A percentile compares a stretch with the other conserved stretches of the same genome.
Conservation (phyloP, 1,139 yeast species). For the Candida gigantensis region DNA sequence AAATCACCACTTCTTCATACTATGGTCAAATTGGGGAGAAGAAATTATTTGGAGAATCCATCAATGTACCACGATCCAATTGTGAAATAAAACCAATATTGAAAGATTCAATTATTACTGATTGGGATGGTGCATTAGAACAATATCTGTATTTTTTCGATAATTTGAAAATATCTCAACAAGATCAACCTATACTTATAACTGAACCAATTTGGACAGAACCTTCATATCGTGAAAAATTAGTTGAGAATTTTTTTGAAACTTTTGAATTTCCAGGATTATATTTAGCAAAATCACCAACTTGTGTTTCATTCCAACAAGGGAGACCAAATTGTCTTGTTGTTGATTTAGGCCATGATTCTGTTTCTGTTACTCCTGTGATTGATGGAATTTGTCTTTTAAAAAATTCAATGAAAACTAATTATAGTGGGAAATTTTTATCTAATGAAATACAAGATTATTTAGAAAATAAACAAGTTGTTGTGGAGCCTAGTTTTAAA, state of each 20-base stretch:
- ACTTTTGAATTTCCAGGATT: constrained; percentile 79
- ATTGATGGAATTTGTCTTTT: constrained; percentile 88
- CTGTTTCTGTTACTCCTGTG: constrained; percentile 85
- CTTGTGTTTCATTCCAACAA: constrained; percentile 88
- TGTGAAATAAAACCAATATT: constrained; percentile 60
- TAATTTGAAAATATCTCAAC: constrained; percentile 51
- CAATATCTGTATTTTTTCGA: constrained; percentile 61
- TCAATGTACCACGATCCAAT: constrained; percentile 54
- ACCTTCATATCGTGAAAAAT: constrained; percentile 63
- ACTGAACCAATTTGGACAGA: constrained; percentile 91
- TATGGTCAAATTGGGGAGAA: constrained; percentile 29
- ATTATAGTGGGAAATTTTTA: constrained; percentile 63
- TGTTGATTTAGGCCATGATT: constrained; percentile 89
- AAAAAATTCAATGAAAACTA: constrained; percentile 68
- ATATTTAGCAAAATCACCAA: constrained; percentile 81
- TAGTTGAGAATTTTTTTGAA: constrained; percentile 78
- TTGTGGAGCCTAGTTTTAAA: constrained; percentile 25
- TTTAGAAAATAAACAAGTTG: constrained; percentile 14
- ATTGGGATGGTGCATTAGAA: constrained; percentile 76
- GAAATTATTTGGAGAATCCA: constrained; percentile 54
- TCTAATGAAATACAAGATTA: constrained; percentile 44
- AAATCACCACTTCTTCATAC: constrained; percentile 68
- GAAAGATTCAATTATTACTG: constrained; percentile 58
- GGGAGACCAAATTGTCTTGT: constrained; percentile 93
- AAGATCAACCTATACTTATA: constrained; percentile 73